Evolutionary conservation across 169 alveolate genomes (phyloP), one percentile per base, ranked within the genome.

Genomic region (Eimeria praecox): DNA sequence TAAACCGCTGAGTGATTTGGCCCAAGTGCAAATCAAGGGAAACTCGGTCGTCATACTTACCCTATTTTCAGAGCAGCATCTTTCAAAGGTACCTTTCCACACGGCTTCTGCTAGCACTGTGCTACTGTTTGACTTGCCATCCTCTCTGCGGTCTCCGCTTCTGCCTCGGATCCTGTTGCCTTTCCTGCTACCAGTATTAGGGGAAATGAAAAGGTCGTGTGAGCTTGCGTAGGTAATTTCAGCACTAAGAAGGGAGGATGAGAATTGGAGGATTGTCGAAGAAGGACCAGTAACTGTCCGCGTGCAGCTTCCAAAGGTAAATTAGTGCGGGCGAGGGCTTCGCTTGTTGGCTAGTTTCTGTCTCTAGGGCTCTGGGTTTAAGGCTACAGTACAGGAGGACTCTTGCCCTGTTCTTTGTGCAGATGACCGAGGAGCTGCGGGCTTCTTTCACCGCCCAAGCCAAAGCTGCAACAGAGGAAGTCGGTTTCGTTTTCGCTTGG

Each of bases 391-490:
- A 30, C 80, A 9, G 5, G 42, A 2, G 80, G 0, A 35, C 35
- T 33, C 49, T 49, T 69, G 49, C 35, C 80, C 35, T 2, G 80
- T 33, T 69, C 35, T 33, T 24, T 59, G 42, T 35, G 52, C 80
- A 86, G 92, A 86, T 86, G 92, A 86, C 80, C 40, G 92, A 86
- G 59, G 92, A 86, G 80, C 92, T 86, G 40, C 92, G 92, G 46
- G 30, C 44, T 3, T 86, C 78, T 35, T 86, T 86, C 56, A 30
- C 38, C 18, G 54, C 92, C 9, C 75, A 86, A 59, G 92, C 92
- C 52, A 86, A 59, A 42, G 92, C 80, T 6, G 92, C 62, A 38
- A 44, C 92, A 35, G 92, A 86, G 38, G 80, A 59, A 49, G 92
- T 86, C 12, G 40, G 78, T 82, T n/a, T 27, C 20, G 14, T 1